Base-by-base conservation (phyloP, 306 rosid species). In the Glycyrrhiza uralensis region DNA sequence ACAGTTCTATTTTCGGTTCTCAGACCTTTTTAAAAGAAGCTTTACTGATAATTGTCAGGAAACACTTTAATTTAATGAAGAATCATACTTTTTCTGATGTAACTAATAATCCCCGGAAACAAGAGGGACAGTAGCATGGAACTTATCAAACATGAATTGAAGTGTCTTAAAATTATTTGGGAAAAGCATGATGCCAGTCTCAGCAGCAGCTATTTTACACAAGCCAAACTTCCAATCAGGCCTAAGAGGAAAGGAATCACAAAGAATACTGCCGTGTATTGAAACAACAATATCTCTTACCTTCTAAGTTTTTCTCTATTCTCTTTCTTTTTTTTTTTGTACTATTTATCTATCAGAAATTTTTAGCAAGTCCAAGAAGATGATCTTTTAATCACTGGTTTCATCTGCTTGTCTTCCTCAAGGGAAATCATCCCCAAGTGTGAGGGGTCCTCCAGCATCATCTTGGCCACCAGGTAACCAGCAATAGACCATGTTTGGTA, bases 371-470 rank as follows among this genome's bases (percentile, higher is more conserved):
- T 87, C 97, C 97, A 92, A 49, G 97, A 92, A 35, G 93, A 78
- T 1, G 96, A 92, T 87, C 97, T 85, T 83, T 71, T 89, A 74
- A 92, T 73, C 68, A 83, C 75, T 15, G 96, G 97, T 78, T 92
- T 92, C 97, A 89, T 92, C 71, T 85, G 96, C 79, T 84, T 92
- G 84, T 87, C 97, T 79, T 92, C 97, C 89, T 92, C 97, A 18
- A 89, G 90, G 20, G 97, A 87, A 69, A 92, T 89, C 97, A 92
- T 92, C 14, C 97, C 97, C 85, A 87, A 69, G 73, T 92, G 97
- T 0, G 97, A 92, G 3, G 97, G 97, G 70, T 92, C 97, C 81
- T 91, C 97, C 54, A 91, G 87, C 97, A 91, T 69, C 97, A 91
- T 91, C 84, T 91, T 91, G 19, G 97, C 97, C 56, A 92, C 97